Conservation (phyloP, 148 eudicot species). For the Spergularia bocconei region DNA sequence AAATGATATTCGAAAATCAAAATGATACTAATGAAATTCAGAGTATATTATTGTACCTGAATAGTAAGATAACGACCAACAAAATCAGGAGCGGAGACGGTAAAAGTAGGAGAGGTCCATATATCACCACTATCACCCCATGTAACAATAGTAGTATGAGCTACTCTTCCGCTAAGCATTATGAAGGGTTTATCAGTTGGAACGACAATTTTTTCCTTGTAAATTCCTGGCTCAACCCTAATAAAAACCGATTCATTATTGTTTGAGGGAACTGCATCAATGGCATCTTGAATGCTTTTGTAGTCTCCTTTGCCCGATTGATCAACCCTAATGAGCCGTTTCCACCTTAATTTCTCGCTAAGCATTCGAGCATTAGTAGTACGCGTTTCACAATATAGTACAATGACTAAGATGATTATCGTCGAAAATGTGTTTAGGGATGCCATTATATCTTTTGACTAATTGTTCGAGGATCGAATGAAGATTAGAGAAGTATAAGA, state of each 20-base stretch:
- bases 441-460: slow-evolving; percentile 7
- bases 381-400: slow-evolving; percentile 3
- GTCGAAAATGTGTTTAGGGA: neutral
- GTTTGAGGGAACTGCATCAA: slow-evolving; percentile 44
- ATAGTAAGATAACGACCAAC: slow-evolving; percentile 43
- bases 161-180: slow-evolving; percentile 39
- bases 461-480: neutral
- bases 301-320: slow-evolving; percentile 35
- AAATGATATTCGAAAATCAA: no score
- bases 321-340: slow-evolving; percentile 26
- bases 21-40: no score
- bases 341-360: slow-evolving; percentile 18
- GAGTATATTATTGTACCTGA: slow-evolving; percentile 20
- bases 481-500: neutral
- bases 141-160: slow-evolving; percentile 31
- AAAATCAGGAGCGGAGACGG: slow-evolving; percentile 46
- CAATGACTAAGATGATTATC: neutral
- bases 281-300: slow-evolving; percentile 38
- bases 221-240: slow-evolving; percentile 41
- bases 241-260: slow-evolving; percentile 39
- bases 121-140: slow-evolving; percentile 45
- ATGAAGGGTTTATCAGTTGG: slow-evolving; percentile 50
- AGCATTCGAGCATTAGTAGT: slow-evolving; percentile 9
- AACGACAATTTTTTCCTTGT: slow-evolving; percentile 52
- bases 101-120: slow-evolving; percentile 45